These are phyloP conservation scores for Auricularia auricula-judae DNA, from an alignment of 768 basidiomycete genomes.

Conservation along the genomic window DNA sequence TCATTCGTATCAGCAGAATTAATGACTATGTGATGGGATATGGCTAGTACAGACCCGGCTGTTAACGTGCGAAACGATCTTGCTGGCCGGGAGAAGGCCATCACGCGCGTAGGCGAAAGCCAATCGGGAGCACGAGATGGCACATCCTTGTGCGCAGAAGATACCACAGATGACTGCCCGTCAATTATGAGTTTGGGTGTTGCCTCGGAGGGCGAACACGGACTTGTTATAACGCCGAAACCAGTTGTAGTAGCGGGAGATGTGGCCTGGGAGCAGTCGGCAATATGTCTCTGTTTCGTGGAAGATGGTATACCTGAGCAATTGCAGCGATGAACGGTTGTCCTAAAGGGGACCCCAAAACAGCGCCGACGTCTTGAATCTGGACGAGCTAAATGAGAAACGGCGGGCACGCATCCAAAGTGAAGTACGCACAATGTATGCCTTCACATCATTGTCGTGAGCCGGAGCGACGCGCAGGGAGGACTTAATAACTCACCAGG, in stretches of 20 bases:
- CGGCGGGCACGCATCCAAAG: neutral
- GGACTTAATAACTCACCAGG: neutral
- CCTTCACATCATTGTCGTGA: neutral
- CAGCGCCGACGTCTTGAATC: constrained; percentile 2
- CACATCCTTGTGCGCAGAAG: constrained; percentile 6
- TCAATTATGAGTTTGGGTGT: neutral
- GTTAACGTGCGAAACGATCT: neutral
- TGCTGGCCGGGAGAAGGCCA: neutral
- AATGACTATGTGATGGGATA: too few species aligned
- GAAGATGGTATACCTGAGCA: neutral
- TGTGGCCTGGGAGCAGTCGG: neutral
- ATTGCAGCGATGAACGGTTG: constrained; percentile 6
- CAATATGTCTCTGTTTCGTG: neutral
- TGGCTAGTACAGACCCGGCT: neutral
- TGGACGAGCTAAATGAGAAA: neutral
- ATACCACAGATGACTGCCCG: neutral
- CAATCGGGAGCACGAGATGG: neutral
- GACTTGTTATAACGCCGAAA: neutral
- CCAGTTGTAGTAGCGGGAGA: neutral
- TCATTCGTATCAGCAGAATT: too few species aligned
- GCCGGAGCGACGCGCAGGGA: neutral
- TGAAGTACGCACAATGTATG: neutral
- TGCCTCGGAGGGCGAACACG: neutral
- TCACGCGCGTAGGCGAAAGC: neutral
- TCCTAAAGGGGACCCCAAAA: neutral